Evolutionary conservation across 495 filamentous ascomycete species (phyloP).

Genomic region (Penicillium manginii): DNA sequence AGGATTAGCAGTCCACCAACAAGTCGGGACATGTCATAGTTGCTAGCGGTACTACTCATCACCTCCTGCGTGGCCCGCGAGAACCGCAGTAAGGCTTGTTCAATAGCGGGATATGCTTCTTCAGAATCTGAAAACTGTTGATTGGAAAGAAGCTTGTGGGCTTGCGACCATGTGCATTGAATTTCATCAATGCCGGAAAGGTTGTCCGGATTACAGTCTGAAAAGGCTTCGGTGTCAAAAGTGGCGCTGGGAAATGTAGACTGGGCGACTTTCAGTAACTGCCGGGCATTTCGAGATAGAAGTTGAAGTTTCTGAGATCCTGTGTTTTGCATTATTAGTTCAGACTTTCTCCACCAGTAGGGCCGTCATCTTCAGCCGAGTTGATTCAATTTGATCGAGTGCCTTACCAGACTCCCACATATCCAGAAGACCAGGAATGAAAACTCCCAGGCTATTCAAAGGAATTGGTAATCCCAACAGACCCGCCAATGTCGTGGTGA

Average conservation of each 20-base stretch:
- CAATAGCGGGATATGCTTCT: constrained; percentile 16
- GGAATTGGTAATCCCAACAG: constrained; percentile 87
- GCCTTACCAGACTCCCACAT: constrained; percentile 67
- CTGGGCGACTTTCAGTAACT: constrained; percentile 73
- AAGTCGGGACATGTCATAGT: constrained; percentile 76
- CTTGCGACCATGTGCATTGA: constrained; percentile 65
- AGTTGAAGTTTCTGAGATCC: constrained; percentile 62
- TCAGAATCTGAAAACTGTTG: background rate
- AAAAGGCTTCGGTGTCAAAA: constrained; percentile 46
- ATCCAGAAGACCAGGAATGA: constrained; percentile 76
- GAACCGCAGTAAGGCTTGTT: constrained; percentile 55
- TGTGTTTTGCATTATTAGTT: constrained; percentile 17
- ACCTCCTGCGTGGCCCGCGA: constrained; percentile 67
- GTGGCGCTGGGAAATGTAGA: constrained; percentile 64
- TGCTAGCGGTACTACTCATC: constrained; percentile 86
- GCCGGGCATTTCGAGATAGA: constrained; percentile 73
- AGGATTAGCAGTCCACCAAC: constrained; percentile 54
- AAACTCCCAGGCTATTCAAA: constrained; percentile 88
- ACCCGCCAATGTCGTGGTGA: constrained; percentile 86
- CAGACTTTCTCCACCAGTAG: background rate
- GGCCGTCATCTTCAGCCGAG: background rate
- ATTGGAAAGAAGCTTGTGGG: constrained; percentile 24
- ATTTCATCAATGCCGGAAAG: constrained; percentile 59
- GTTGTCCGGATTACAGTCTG: constrained; percentile 46
- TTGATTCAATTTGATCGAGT: background rate